Conservation (phyloP, 2,329 filamentous ascomycete genomes). For the Neofusicoccum umdonicola region DNA sequence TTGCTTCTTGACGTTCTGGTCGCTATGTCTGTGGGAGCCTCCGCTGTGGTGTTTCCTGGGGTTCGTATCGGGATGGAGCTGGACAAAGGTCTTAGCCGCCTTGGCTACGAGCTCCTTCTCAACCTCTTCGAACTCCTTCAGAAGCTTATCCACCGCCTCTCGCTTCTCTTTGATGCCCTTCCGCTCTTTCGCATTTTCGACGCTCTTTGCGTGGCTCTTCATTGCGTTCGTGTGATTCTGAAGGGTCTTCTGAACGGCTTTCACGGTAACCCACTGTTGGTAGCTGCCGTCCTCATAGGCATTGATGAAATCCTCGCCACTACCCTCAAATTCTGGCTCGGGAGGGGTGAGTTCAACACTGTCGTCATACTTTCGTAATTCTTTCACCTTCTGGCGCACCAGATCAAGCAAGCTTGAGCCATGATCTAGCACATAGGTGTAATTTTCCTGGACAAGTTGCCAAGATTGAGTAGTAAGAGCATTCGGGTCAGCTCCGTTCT, state of each 20-base stretch:
- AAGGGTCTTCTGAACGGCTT: constrained; percentile 39
- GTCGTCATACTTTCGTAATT: constrained; percentile 46
- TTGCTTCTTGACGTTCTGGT: not conserved
- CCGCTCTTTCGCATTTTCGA: constrained; percentile 18
- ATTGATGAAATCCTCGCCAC: constrained; percentile 34
- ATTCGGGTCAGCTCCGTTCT: constrained; percentile 65
- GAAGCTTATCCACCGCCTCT: constrained; percentile 51
- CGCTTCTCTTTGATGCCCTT: constrained; percentile 52
- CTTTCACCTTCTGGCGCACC: constrained; percentile 53
- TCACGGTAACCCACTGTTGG: constrained; percentile 53
- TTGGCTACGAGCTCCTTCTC: constrained; percentile 55
- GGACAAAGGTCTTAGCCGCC: constrained; percentile 65
- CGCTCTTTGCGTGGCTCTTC: constrained; percentile 28
- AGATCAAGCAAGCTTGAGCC: constrained; percentile 60
- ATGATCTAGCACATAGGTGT: constrained; percentile 24
- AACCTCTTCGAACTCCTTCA: constrained; percentile 55
- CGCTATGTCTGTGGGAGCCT: not conserved
- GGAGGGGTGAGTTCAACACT: not conserved
- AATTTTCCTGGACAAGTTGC: constrained; percentile 27
- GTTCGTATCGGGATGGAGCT: constrained; percentile 55
- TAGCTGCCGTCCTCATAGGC: constrained; percentile 58
- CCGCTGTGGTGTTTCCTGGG: not conserved
- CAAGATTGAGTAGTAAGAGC: constrained; percentile 48
- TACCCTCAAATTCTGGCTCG: constrained; percentile 26
- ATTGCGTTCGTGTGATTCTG: constrained; percentile 36